Base-by-base conservation (phyloP, 768 basidiomycete species). In the Clathrus columnatus region DNA sequence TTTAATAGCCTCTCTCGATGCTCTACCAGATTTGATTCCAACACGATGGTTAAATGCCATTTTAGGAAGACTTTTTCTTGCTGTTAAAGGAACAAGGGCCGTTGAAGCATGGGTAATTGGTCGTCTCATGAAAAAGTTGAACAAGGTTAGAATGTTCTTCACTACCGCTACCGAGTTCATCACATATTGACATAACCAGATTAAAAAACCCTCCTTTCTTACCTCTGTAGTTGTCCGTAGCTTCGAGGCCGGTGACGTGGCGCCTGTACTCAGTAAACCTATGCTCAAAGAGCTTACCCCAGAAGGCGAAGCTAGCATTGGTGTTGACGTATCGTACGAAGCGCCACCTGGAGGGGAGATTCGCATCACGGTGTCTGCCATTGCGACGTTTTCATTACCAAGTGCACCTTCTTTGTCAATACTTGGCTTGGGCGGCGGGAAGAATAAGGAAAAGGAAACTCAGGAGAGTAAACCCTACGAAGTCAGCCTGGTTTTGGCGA, bases 21-120 rank as follows among this genome's bases (percentile, higher is more conserved):
- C 86, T 61, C 90, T 92, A 65, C 89, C 96, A 2, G 95, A 99
- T 67, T 87, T 93, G 59, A 93, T 97, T 57, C 94, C 93, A 2
- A 91, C 93, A 81, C 85, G 95, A 4, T 99, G 96, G 96, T 73
- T 97, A 48, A 99, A 99, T 64, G 96, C 92, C 0, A 72, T 98
- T 53, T 71, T 98, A 58, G 96, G 94, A 2, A 85, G 96, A 18
- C 65, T 97, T 11, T 97, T 97, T 74, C 90, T 95, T 72, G 86
- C 86, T 61, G 83, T 88, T 65, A 95, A 96, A 71, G 82, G 82
- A 53, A 99, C 94, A 0, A 78, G 85, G 50, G 72, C 71, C 26
- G 74, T 97, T 53, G 95, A 98, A 66, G 74, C 82, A 23, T 85
- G 83, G 65, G 91, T 98, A 70, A 87, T 95, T 60, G 77, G 78